Percentiles rank a stretch among this genome's conserved stretches.
Evolutionary conservation across 1,284 basidiomycete species (phyloP).

Genomic region (Laetiporus sulphureus): DNA sequence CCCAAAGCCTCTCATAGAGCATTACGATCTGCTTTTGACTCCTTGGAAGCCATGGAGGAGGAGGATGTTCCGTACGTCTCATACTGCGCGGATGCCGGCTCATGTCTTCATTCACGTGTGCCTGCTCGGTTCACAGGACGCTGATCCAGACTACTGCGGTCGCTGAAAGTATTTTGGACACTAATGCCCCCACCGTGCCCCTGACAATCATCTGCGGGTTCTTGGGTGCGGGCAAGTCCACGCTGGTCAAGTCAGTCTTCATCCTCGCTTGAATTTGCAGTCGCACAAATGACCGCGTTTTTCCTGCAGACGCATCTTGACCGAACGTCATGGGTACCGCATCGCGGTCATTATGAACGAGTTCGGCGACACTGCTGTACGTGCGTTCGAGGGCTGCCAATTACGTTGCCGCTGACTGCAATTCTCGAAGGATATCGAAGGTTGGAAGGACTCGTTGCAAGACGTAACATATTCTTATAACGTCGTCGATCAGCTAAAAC

Average conservation of each 20-base stretch:
- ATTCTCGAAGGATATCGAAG: constrained; percentile 22
- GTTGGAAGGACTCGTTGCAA: constrained; percentile 10
- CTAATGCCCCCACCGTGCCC: constrained; percentile 46
- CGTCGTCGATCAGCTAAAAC: constrained; percentile 47
- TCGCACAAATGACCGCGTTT: neutral
- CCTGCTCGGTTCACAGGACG: no score
- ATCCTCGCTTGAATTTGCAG: neutral
- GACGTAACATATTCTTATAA: constrained; percentile 1
- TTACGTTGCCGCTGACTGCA: constrained; percentile 3
- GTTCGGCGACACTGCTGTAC: constrained; percentile 78
- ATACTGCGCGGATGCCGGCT: neutral
- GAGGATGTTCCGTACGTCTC: neutral
- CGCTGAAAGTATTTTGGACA: neutral
- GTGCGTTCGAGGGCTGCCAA: constrained; percentile 19
- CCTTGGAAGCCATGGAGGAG: no score
- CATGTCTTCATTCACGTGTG: no score
- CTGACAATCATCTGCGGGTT: constrained; percentile 90
- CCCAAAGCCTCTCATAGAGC: no score
- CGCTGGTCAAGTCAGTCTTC: constrained; percentile 60
- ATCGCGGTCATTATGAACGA: constrained; percentile 98
- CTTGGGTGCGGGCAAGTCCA: constrained; percentile 88
- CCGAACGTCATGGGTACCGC: constrained; percentile 85
- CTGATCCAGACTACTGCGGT: no score
- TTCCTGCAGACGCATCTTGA: constrained; percentile 69
- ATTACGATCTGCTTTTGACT: neutral